Percentiles rank a stretch among this genome's conserved stretches.
These are phyloP conservation scores for Linanthus parryae DNA, from an alignment of 148 eudicot species.

Conservation along the genomic window DNA sequence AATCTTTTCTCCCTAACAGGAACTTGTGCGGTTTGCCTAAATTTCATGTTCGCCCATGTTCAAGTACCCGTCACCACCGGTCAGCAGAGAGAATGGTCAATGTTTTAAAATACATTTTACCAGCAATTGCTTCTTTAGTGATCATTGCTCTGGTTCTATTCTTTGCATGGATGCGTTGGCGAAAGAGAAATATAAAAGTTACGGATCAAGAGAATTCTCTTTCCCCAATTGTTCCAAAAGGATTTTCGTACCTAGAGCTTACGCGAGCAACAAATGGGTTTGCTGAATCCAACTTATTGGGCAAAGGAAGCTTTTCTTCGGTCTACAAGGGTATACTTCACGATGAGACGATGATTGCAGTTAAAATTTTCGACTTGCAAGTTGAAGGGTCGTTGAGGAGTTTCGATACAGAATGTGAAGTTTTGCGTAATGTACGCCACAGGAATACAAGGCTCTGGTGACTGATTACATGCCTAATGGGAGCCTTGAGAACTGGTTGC, in stretches of 20 bases:
- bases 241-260: slow-evolving; percentile 14
- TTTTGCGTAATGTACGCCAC: slow-evolving; percentile 17
- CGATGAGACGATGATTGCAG: slow-evolving; percentile 18
- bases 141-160: neutral
- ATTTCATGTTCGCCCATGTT: slow-evolving; percentile 9
- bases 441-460: slow-evolving; percentile 27
- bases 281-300: slow-evolving; percentile 5
- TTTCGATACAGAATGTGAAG: slow-evolving; percentile 24
- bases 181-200: neutral
- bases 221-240: neutral
- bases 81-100: neutral
- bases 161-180: neutral
- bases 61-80: neutral
- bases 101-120: neutral
- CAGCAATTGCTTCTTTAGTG: neutral
- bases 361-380: slow-evolving; percentile 21
- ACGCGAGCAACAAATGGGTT: slow-evolving; percentile 5
- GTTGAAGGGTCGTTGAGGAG: slow-evolving; percentile 15
- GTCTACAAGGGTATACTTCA: slow-evolving; percentile 17
- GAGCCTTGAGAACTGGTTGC: slow-evolving; percentile 30
- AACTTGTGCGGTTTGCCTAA: slow-evolving; percentile 7
- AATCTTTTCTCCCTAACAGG: neutral
- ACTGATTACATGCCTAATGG: slow-evolving; percentile 35
- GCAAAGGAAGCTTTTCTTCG: neutral
- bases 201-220: neutral